Conservation (phyloP, 2,329 filamentous ascomycete species). For the Cercospora zeae-maydis region DNA sequence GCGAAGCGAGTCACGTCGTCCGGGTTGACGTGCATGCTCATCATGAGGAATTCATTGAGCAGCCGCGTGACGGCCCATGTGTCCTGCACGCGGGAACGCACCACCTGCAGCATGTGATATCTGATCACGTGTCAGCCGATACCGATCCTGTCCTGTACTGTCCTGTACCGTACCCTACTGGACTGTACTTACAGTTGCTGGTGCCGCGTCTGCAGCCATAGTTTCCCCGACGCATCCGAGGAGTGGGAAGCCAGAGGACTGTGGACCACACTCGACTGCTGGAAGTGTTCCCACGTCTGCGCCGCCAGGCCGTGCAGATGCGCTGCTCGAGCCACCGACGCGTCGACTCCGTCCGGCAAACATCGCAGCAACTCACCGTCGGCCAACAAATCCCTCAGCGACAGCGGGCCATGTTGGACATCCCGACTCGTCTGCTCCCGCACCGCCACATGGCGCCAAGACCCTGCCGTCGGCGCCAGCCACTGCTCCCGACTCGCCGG, state of each 20-base stretch:
- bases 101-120: constrained; percentile 5
- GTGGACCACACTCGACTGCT: constrained; percentile 16
- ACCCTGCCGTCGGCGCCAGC: constrained; percentile 21
- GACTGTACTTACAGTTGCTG: constrained; percentile 20
- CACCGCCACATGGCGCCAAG: constrained; percentile 16
- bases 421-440: background rate
- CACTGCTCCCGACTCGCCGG: constrained; percentile 20
- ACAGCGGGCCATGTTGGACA: background rate
- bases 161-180: too few relatives aligned
- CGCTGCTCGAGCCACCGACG: constrained; percentile 12
- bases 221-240: constrained; percentile 17
- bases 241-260: background rate
- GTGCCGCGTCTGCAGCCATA: constrained; percentile 26
- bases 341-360: constrained; percentile 15
- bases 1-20: constrained; percentile 23
- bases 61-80: constrained; percentile 11
- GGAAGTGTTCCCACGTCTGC: constrained; percentile 23
- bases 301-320: constrained; percentile 21
- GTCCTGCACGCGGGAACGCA: background rate
- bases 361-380: constrained; percentile 8
- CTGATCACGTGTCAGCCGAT: background rate
- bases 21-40: constrained; percentile 20
- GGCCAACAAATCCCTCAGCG: constrained; percentile 15
- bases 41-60: constrained; percentile 20
- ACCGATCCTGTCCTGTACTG: too few relatives aligned